Evolutionary conservation across 306 rosid species (phyloP), one percentile per base, ranked within the genome.

Genomic region (Notholithocarpus densiflorus): DNA sequence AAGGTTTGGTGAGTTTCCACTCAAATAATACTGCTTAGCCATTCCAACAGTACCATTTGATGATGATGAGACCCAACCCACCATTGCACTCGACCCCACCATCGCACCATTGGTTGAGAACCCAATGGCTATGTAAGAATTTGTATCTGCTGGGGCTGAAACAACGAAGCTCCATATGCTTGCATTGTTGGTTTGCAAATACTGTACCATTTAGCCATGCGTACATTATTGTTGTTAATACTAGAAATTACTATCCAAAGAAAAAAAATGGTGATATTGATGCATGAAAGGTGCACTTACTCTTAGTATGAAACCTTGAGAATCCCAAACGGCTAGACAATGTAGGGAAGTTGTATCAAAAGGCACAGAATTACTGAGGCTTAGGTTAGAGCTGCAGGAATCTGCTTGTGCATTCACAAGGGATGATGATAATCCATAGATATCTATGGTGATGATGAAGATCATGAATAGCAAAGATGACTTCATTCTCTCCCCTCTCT

Each of bases 1-100:
- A 55, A 56, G 86, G 69, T 23, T 71, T 40, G 88, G 83, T 77
- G 93, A 20, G 9, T 69, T 72, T 11, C 94, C 97, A 51, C 87
- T 82, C 68, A 90, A 82, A 79, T 82, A 86, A 34, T 90, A 92
- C 55, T 78, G 91, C 27, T 82, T 90, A 60, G 88, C 73, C 21
- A 73, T 53, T 53, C 89, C 89, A 56, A 52, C 70, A 40, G 0
- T 40, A 13, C 82, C 84, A 75, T 2, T 68, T 20, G 94, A 68
- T 48, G 85, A 71, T 20, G 94, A 68, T 48, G 85, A 71, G 1
- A 89, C 55, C 97, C 97, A 92, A 9, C 97, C 97, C 62, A 92
- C 96, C 40, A 92, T 69, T 69, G 97, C 96, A 84, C 96, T 92
- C 40, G 97, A 84, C 5, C 95, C 93, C 15, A 86, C 86, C 97